Percentiles rank a stretch among this genome's conserved stretches.
These are phyloP conservation scores for Aureobasidium sp. DNA, from an alignment of 2,329 filamentous ascomycete genomes.

Conservation along the genomic window DNA sequence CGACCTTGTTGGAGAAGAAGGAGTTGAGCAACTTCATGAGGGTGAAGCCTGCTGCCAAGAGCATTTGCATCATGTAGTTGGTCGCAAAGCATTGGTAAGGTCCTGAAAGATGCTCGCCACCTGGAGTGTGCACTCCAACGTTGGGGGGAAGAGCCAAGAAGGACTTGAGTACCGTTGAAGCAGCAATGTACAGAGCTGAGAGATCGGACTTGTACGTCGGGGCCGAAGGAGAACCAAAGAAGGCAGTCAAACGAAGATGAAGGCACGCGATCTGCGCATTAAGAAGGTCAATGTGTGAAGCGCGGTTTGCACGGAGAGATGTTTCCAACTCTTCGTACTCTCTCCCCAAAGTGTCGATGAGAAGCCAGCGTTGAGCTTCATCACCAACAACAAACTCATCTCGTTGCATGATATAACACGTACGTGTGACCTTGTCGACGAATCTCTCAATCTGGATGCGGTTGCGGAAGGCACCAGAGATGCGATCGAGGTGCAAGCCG, in stretches of 20 bases:
- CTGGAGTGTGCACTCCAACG: conserved; percentile 22
- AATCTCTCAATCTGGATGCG: conserved; percentile 65
- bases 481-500: conserved; percentile 62
- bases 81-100: conserved; percentile 48
- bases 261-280: conserved; percentile 65
- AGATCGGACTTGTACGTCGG: conserved; percentile 65
- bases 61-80: conserved; percentile 77
- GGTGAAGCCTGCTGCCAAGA: conserved; percentile 70
- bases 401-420: conserved; percentile 69
- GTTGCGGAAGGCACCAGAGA: conserved; percentile 53
- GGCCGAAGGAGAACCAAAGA: conserved; percentile 68
- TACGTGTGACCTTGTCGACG: conserved; percentile 67
- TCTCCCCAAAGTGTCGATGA: conserved; percentile 29
- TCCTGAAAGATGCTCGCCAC: conserved; percentile 1
- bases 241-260: conserved; percentile 68
- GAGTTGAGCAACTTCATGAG: conserved; percentile 68
- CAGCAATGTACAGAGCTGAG: conserved; percentile 65
- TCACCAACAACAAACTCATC: conserved; percentile 52
- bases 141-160: conserved; percentile 52
- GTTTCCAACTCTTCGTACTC: conserved; percentile 30
- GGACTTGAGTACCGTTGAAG: conserved; percentile 58
- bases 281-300: conserved; percentile 38
- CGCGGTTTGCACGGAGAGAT: conserved; percentile 23
- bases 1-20: conserved; percentile 64
- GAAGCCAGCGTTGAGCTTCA: conserved; percentile 27